Percentiles rank a stretch among this genome's conserved stretches.
Evolutionary conservation across 139 green algal genomes (phyloP).

Genomic region (Chlamydomonas applanata): DNA sequence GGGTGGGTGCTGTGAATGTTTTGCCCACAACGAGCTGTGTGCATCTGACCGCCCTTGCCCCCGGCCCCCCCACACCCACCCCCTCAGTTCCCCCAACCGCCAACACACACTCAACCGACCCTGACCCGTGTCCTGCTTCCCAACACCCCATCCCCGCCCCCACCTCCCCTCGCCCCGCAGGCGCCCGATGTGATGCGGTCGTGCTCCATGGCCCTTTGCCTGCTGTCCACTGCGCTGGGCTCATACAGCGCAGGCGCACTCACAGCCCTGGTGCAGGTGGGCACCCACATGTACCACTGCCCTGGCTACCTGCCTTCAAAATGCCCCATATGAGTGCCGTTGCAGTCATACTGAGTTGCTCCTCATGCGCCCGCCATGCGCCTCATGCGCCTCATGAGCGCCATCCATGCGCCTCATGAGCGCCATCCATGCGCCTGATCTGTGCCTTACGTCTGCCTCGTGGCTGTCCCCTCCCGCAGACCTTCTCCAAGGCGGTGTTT

Average conservation of each 20-base stretch:
- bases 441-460: too few species aligned
- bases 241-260: slow-evolving; percentile 77
- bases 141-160: too few species aligned
- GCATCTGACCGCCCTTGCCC: too few species aligned
- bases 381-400: neutral
- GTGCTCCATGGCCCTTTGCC: slow-evolving; percentile 83
- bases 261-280: slow-evolving; percentile 46
- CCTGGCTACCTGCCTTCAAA: neutral
- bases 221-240: slow-evolving; percentile 78
- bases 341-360: too few species aligned
- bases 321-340: neutral
- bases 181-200: slow-evolving; percentile 90
- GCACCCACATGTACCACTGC: neutral
- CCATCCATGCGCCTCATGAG: neutral
- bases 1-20: too few species aligned
- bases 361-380: too few species aligned
- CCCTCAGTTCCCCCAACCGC: too few species aligned
- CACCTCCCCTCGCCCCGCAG: too few species aligned
- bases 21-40: neutral
- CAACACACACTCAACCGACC: too few species aligned
- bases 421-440: too few species aligned
- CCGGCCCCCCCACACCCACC: too few species aligned
- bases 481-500: slow-evolving; percentile 14
- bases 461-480: neutral
- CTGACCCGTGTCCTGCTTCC: too few species aligned